A percentile compares a stretch with the other conserved stretches of the same genome.
Conservation (phyloP, 2,329 filamentous ascomycete genomes). For the Lecanicillium sp. region DNA sequence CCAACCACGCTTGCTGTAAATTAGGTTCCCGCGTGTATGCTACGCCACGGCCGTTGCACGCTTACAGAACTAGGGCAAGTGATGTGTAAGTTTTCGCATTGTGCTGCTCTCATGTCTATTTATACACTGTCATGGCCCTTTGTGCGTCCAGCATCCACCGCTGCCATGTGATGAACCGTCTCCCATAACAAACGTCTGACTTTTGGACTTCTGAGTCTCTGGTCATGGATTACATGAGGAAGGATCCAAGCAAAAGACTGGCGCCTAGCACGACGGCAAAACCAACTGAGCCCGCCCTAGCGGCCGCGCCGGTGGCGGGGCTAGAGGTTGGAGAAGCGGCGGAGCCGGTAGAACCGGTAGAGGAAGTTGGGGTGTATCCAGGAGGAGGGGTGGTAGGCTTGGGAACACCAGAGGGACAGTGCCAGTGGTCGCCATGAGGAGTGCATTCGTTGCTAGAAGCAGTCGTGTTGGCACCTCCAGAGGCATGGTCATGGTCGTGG, state of each 20-base stretch:
- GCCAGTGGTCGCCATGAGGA: conserved; percentile 16
- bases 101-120: conserved; percentile 7
- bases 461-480: neutral
- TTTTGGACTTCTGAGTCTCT: conserved; percentile 4
- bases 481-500: conserved; percentile 8
- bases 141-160: neutral
- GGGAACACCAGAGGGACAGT: conserved; percentile 18
- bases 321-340: neutral
- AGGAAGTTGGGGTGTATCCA: neutral
- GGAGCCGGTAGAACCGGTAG: neutral
- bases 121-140: neutral
- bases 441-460: conserved; percentile 13
- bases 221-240: conserved; percentile 10
- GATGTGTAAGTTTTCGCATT: neutral
- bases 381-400: conserved; percentile 12
- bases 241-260: conserved; percentile 14
- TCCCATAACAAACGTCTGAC: neutral
- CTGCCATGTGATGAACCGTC: neutral
- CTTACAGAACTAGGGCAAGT: neutral
- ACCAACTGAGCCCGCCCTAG: neutral
- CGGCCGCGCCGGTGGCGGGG: conserved; percentile 1
- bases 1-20: neutral
- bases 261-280: conserved; percentile 12
- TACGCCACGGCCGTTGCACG: neutral
- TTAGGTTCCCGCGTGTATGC: neutral